Conservation (phyloP, 345 rosid species). For the Euclidium syriacum region DNA sequence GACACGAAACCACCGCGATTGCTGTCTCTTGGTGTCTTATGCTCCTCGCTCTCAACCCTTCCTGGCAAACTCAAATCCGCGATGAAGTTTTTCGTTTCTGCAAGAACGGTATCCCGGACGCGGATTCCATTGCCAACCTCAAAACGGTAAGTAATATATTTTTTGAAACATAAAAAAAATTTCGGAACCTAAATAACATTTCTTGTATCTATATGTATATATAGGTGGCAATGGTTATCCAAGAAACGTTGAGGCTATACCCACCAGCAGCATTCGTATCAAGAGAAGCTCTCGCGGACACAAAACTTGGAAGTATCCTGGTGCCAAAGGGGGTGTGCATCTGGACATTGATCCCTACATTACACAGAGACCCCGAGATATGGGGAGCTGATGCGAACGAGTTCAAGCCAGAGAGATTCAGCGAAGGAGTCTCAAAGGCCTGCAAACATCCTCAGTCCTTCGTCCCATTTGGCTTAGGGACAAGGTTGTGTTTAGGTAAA, state of each 20-base stretch:
- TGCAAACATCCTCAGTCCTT: constrained; percentile 65
- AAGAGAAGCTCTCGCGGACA: constrained; percentile 61
- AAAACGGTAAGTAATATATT: constrained; percentile 38
- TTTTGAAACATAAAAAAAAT: background rate
- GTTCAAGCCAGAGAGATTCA: constrained; percentile 69
- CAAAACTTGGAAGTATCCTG: constrained; percentile 42
- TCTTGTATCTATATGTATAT: background rate
- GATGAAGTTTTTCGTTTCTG: constrained; percentile 44
- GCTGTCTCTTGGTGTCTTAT: constrained; percentile 83
- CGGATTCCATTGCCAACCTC: constrained; percentile 43
- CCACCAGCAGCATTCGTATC: constrained; percentile 66
- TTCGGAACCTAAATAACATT: background rate
- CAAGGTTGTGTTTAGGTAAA: constrained; percentile 64
- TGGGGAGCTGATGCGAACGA: constrained; percentile 76
- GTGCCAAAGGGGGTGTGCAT: constrained; percentile 58
- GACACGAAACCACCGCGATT: constrained; percentile 70
- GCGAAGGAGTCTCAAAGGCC: constrained; percentile 61
- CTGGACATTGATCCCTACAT: constrained; percentile 51
- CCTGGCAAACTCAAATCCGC: constrained; percentile 64
- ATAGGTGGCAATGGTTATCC: constrained; percentile 62
- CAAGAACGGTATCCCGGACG: constrained; percentile 36
- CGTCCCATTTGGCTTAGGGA: constrained; percentile 72
- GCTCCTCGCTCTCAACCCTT: constrained; percentile 74
- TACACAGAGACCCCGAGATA: constrained; percentile 55
- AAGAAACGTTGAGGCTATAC: constrained; percentile 57